Base-by-base conservation (phyloP, 345 rosid genomes). In the Angophora floribunda region DNA sequence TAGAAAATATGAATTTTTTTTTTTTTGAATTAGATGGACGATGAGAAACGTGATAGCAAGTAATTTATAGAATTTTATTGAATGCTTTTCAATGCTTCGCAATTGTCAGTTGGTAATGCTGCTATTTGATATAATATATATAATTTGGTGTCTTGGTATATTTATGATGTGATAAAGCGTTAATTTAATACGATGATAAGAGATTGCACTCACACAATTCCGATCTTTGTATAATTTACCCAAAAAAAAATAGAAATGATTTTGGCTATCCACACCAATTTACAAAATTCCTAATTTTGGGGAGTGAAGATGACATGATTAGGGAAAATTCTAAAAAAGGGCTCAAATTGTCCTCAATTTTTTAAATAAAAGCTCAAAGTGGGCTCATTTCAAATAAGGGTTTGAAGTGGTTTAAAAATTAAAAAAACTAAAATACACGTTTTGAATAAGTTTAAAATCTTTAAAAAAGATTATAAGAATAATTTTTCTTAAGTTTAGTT, bases 241-340 rank as follows among this genome's bases (percentile, higher is more conserved):
- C 4, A 0, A 65, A 65, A 30, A 14, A 13, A 7, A 14, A 7
- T 1, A 0, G 2, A 65, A 41, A 30, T 65, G 3, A 15, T 3
- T 8, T 30, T 19, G 61, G 61, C 61, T 55, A 55, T 55, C 61
- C 51, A 50, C 12, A 3, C 51, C 78, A 30, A 30, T 15, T 65
- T 41, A n/a, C 36, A 1, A 28, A 65, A 65, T 65, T 30, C 78
- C 41, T 65, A 65, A 30, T 30, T 65, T 65, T 65, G 7, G 15
- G 6, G 78, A 65, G 41, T 41, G 1, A 65, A 65, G 44, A 30
- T 21, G 78, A 30, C 22, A 52, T 2, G 16, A 52, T 52, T 13
- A 50, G 51, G 51, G 12, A 50, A 36, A 36, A 36, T 36, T 36
- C 41, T 4, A 36, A 36, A 36, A 36, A 36, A 36, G 2, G 41